These are phyloP conservation scores for Rhizomucor miehei DNA, from an alignment of 371 early-diverging fungal species.

Conservation along the genomic window DNA sequence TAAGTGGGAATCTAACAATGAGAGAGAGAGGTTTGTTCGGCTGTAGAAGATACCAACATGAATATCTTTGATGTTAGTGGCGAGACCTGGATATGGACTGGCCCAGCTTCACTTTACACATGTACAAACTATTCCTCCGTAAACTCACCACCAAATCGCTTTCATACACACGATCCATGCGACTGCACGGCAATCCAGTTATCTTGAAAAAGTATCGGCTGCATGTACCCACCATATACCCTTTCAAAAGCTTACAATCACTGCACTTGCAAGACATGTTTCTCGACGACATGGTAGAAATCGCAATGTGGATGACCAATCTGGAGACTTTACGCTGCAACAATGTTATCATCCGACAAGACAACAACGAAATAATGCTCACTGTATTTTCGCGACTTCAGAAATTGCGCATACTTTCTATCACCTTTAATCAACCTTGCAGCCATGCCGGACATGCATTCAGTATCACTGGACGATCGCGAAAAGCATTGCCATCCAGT, in stretches of 20 bases:
- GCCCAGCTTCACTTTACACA: constrained; percentile 1
- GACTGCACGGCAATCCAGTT: background rate
- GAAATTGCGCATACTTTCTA: constrained; percentile 1
- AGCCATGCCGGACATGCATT: constrained; percentile 3
- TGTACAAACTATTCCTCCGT: background rate
- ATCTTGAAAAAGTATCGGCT: background rate
- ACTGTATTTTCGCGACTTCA: constrained; percentile 2
- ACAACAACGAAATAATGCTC: constrained; percentile 1
- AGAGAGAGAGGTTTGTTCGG: background rate
- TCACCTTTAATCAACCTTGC: constrained; percentile 5
- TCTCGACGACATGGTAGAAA: constrained; percentile 6
- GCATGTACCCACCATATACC: background rate
- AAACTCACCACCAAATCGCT: background rate
- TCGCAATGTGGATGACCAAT: background rate
- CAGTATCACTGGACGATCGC: constrained; percentile 1
- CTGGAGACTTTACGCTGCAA: constrained; percentile 1
- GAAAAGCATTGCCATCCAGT: constrained; percentile 1
- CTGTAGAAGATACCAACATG: background rate
- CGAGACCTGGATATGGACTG: constrained; percentile 6
- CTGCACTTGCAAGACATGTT: constrained; percentile 3
- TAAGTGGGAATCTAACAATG: constrained; percentile 6
- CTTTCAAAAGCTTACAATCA: background rate
- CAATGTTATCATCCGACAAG: background rate
- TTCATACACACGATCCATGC: background rate
- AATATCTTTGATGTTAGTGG: constrained; percentile 8